Base-by-base conservation (phyloP, 805 yeast species). In the Candida boidinii region DNA sequence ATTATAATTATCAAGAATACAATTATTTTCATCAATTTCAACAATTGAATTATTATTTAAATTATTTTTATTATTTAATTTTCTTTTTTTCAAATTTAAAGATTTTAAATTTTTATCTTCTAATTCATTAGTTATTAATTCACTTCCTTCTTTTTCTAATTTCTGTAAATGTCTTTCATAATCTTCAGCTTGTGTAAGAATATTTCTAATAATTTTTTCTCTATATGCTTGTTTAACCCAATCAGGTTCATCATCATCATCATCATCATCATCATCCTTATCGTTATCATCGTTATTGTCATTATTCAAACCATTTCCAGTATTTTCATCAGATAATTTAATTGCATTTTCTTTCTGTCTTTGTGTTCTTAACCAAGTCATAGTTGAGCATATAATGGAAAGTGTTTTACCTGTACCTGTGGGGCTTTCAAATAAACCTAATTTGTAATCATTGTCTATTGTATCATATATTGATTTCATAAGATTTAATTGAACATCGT, bases 371-470 rank as follows among this genome's bases (percentile, higher is more conserved):
- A 88, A 60, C 95, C 95, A 88, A 0, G 88, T 73, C 70, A 88
- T 68, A 0, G 90, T 64, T 0, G 94, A 73, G 50, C 96, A 90
- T 4, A 90, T 81, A 29, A 88, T 57, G 0, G 95, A 85, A 3
- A 90, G 60, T 0, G 96, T 87, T 54, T 88, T 88, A 3, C 97
- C 96, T 2, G 88, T 84, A 6, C 97, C 97, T 0, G 97, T 88
- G 1, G 97, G 97, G 36, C 92, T 79, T 51, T 88, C 96, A 47
- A 88, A 79, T 2, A 88, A 64, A 0, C 94, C 95, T 2, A 88
- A 62, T 49, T 81, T 84, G 45, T 64, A 70, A 28, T 48, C 53
- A 10, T 53, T 38, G 9, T 65, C 62, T 13, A 88, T 62, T 2
- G 83, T 67, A 17, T 70, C 70, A 44, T 81, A 81, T n/a, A 90